A percentile compares a stretch with the other conserved stretches of the same genome.
Conservation (phyloP, 306 rosid species). For the Rosa multiflora region DNA sequence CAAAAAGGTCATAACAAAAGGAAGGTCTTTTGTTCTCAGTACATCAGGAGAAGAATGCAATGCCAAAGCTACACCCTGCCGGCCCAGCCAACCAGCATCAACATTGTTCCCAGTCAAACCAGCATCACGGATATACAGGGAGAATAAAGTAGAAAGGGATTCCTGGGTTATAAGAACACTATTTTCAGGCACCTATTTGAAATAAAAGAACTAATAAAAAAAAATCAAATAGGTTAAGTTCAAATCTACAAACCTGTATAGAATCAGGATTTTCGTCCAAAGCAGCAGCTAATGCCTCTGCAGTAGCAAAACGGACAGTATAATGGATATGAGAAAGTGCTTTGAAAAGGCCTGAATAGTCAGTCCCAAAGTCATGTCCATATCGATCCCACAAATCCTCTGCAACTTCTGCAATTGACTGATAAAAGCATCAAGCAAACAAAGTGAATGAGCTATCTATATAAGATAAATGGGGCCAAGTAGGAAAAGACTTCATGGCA, state of each 20-base stretch:
- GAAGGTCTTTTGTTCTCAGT: slow-evolving; percentile 88
- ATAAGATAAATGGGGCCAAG: neutral
- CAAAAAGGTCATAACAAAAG: no score
- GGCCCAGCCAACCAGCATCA: slow-evolving; percentile 90
- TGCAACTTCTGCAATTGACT: slow-evolving; percentile 89
- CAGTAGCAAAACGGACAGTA: slow-evolving; percentile 55
- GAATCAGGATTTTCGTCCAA: slow-evolving; percentile 90
- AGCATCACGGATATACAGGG: slow-evolving; percentile 74
- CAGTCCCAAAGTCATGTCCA: slow-evolving; percentile 85
- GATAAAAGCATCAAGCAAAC: slow-evolving; percentile 28
- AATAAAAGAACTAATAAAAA: neutral
- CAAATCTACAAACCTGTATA: slow-evolving; percentile 64
- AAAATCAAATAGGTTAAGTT: slow-evolving; percentile 3
- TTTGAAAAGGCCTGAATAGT: slow-evolving; percentile 80
- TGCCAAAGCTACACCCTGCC: slow-evolving; percentile 96
- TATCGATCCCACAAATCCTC: slow-evolving; percentile 98
- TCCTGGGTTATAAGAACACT: slow-evolving; percentile 50
- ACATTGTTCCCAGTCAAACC: slow-evolving; percentile 54
- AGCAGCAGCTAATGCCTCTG: slow-evolving; percentile 93
- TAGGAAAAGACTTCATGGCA: neutral
- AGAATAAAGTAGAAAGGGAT: slow-evolving; percentile 84
- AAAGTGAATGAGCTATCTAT: neutral
- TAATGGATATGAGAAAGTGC: slow-evolving; percentile 62
- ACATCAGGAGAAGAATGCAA: slow-evolving; percentile 89
- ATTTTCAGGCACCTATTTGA: neutral